Conservation (phyloP, 179 eudicot genomes). For the Camellia oleifera region DNA sequence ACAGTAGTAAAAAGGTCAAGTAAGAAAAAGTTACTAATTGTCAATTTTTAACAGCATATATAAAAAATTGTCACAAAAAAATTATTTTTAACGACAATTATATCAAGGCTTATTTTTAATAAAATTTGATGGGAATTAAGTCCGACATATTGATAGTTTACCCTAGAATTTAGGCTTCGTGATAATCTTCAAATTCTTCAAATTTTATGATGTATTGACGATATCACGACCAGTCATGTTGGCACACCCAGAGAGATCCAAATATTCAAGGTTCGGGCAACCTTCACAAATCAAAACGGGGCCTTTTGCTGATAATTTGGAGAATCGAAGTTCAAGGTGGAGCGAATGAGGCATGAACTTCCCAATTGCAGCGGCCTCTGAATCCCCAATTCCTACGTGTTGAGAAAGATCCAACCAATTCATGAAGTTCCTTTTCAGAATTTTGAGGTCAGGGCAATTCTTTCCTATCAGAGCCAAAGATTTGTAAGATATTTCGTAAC, state of each 20-base stretch:
- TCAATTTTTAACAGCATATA: too few species aligned
- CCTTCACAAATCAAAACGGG: conserved; percentile 63
- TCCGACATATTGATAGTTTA: too few species aligned
- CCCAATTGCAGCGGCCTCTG: conserved; percentile 79
- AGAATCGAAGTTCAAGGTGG: conserved; percentile 74
- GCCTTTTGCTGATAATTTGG: conserved; percentile 70
- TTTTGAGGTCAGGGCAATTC: conserved; percentile 49
- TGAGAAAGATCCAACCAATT: conserved; percentile 83
- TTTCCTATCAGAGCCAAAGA: conserved; percentile 58
- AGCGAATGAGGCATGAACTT: conserved; percentile 60
- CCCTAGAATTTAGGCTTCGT: conserved; percentile 73
- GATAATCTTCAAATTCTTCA: conserved; percentile 55
- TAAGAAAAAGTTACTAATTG: too few species aligned
- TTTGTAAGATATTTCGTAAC: conserved; percentile 77
- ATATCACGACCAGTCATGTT: conserved; percentile 79
- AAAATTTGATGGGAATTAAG: too few species aligned
- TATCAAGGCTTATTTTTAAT: too few species aligned
- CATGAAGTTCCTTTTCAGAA: conserved; percentile 71
- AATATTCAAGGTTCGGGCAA: conserved; percentile 53
- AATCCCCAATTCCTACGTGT: conserved; percentile 61
- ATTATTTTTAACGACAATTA: too few species aligned
- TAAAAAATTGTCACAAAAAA: too few species aligned
- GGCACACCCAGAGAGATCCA: conserved; percentile 78
- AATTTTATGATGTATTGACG: conserved; percentile 32
- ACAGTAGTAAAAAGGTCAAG: too few species aligned